Evolutionary conservation across 331 rosid genomes (phyloP), one percentile per base, ranked within the genome.

Genomic region (Quercus lobata): DNA sequence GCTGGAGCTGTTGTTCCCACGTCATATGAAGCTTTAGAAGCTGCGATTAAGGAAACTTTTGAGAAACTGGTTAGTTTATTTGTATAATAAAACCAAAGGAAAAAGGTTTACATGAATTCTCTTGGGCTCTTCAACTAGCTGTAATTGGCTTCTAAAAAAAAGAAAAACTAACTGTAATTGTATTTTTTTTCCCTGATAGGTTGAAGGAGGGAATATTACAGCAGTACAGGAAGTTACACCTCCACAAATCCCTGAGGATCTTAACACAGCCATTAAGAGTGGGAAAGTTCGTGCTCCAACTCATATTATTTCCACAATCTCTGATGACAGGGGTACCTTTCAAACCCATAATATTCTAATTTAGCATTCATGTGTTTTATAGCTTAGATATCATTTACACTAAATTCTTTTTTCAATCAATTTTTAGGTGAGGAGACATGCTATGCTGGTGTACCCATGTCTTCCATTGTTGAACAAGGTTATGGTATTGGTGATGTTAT

Each of bases 211-310:
- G 68, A 87, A 96, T 79, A 89, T 90, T 85, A 60, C 89, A 71
- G 84, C 97, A 9, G 87, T 92, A 78, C 92, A 93, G 92, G 99
- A 96, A 82, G 77, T 92, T 73, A 90, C 83, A 75, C 99, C 98
- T 90, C 98, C 98, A 82, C 97, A 84, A 78, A 93, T 96, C 82
- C 99, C 99, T 7, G 99, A 96, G 84, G 99, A 96, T 82, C 94
- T 96, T 71, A 92, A 56, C 85, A 63, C 86, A 29, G 97, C 98
- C 58, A 93, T 96, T 76, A 93, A 82, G 90, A 96, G 97, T 16
- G 98, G 99, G 79, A 96, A 96, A 92, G 99, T 96, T 75, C 96
- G 99, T 30, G 98, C 98, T 71, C 99, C 99, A 55, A 96, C 99
- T 72, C 99, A 96, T 71, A 90, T 96, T 78, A 90, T 96, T 79